phyloP scores from a whole-genome alignment of 148 eudicot species.

The Heliosperma pusillum region DNA sequence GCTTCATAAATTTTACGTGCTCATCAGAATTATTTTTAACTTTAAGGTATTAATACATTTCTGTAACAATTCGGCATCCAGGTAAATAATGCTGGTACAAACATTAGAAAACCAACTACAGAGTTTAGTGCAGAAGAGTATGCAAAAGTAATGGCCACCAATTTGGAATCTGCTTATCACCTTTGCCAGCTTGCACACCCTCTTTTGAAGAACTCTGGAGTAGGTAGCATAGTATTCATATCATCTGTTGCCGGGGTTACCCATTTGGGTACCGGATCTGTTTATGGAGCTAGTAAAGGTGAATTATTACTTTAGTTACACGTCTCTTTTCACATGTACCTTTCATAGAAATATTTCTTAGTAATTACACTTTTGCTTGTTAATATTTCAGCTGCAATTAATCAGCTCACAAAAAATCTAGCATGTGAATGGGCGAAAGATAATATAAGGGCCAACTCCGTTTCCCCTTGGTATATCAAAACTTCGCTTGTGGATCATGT shows the following conservation, averaged over 20 bases:
- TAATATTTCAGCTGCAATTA: slow-evolving; percentile 52
- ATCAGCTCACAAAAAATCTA: slow-evolving; percentile 71
- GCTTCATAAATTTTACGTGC: no score
- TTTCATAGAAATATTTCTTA: neutral
- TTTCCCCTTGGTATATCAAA: slow-evolving; percentile 71
- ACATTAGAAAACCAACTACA: slow-evolving; percentile 60
- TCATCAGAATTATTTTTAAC: neutral
- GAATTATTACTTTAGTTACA: slow-evolving; percentile 24
- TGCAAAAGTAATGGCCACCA: slow-evolving; percentile 60
- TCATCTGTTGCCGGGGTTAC: slow-evolving; percentile 86
- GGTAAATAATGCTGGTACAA: slow-evolving; percentile 92
- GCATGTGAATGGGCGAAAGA: slow-evolving; percentile 96
- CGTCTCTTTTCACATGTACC: neutral
- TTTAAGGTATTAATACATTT: neutral
- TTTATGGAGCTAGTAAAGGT: slow-evolving; percentile 87
- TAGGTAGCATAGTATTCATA: slow-evolving; percentile 68
- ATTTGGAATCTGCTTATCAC: slow-evolving; percentile 80
- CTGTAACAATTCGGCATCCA: slow-evolving; percentile 13
- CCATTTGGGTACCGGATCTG: slow-evolving; percentile 51
- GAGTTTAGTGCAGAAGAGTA: slow-evolving; percentile 67
- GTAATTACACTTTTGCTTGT: slow-evolving; percentile 1
- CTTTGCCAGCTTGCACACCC: slow-evolving; percentile 79
- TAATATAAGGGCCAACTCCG: slow-evolving; percentile 58
- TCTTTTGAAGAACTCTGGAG: slow-evolving; percentile 69
- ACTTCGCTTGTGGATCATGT: slow-evolving; percentile 70